Conservation (phyloP, 2,329 filamentous ascomycete genomes). For the Rhynchosporium graminicola region DNA sequence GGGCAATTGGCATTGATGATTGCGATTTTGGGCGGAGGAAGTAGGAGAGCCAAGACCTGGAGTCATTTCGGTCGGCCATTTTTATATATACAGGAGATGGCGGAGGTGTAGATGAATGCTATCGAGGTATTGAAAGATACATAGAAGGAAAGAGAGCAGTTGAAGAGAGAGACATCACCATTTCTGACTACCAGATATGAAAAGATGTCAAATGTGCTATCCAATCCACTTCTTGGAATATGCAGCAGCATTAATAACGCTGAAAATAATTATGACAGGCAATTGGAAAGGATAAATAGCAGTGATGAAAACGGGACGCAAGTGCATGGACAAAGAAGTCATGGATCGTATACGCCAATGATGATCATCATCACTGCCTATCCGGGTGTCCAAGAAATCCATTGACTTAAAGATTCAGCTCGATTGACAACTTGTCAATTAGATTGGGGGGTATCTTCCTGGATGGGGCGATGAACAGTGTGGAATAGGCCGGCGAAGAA, state of each 20-base stretch:
- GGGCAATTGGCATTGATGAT: constrained; percentile 27
- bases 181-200: background rate
- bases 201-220: background rate
- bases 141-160: background rate
- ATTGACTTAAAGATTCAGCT: background rate
- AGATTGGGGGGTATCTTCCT: constrained; percentile 5
- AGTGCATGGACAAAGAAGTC: constrained; percentile 5
- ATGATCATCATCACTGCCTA: background rate
- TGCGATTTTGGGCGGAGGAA: constrained; percentile 29
- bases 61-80: constrained; percentile 32
- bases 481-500: constrained; percentile 8
- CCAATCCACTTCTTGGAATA: constrained; percentile 1
- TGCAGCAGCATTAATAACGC: constrained; percentile 10
- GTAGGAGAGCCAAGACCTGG: constrained; percentile 36
- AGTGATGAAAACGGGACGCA: constrained; percentile 10
- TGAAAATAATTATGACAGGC: constrained; percentile 2
- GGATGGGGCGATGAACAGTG: background rate
- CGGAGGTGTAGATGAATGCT: background rate
- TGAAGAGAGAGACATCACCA: background rate
- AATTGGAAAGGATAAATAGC: constrained; percentile 5
- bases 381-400: background rate
- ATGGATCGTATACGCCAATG: background rate
- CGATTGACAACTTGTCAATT: constrained; percentile 5
- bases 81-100: background rate
- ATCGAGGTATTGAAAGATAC: background rate